Evolutionary conservation across 2,329 filamentous ascomycete genomes (phyloP).

Genomic region (Emmonsiellopsis sp.): DNA sequence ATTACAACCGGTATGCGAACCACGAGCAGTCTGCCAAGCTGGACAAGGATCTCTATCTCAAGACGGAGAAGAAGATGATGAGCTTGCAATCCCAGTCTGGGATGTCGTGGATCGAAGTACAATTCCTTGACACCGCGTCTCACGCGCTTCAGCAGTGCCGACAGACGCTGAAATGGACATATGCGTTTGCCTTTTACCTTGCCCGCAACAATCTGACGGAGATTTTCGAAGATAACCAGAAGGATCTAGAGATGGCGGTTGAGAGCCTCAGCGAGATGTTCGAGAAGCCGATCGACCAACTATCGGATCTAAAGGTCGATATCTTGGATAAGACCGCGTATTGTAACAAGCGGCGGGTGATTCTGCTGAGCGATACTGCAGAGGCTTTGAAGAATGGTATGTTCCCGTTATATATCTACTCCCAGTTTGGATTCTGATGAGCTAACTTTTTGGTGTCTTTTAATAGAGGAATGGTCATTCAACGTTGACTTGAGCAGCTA

Average conservation of each 20-base stretch:
- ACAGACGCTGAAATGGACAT: slow-evolving; percentile 99
- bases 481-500: slow-evolving; percentile 23
- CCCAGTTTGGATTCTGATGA: neutral
- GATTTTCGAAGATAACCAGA: slow-evolving; percentile 98
- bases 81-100: slow-evolving; percentile 86
- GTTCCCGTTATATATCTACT: slow-evolving; percentile 14
- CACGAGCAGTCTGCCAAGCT: slow-evolving; percentile 96
- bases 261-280: slow-evolving; percentile 99
- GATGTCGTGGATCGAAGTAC: slow-evolving; percentile 98
- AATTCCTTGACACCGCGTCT: slow-evolving; percentile 88
- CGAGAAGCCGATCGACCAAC: slow-evolving; percentile 84
- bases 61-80: slow-evolving; percentile 99
- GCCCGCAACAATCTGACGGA: slow-evolving; percentile 88
- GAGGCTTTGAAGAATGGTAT: slow-evolving; percentile 81
- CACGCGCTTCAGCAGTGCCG: slow-evolving; percentile 91
- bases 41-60: slow-evolving; percentile 89
- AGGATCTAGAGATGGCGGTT: slow-evolving; percentile 93
- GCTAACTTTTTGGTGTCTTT: slow-evolving; percentile 5
- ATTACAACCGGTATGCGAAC: slow-evolving; percentile 98
- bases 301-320: slow-evolving; percentile 82
- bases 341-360: slow-evolving; percentile 84
- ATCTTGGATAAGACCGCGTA: slow-evolving; percentile 99
- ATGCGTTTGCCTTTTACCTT: slow-evolving; percentile 97
- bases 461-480: slow-evolving; percentile 36
- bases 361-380: slow-evolving; percentile 83